These are phyloP conservation scores for Candida boleticola DNA, from an alignment of 805 yeast genomes.

Conservation along the genomic window DNA sequence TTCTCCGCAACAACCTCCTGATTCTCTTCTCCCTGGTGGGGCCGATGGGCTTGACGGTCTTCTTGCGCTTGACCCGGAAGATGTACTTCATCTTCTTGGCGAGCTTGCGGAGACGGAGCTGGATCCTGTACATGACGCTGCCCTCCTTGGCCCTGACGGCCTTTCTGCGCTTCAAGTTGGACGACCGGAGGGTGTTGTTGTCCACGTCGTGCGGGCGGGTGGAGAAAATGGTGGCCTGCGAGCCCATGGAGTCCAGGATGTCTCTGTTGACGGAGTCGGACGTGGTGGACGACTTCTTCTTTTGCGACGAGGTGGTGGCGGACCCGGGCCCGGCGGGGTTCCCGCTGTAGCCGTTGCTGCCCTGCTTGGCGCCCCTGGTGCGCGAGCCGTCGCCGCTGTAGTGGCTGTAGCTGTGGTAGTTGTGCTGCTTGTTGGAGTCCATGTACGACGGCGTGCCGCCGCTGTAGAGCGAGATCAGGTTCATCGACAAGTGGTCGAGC, in stretches of 20 bases:
- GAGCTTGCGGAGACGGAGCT: slow-evolving; percentile 23
- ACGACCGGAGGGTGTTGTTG: slow-evolving; percentile 8
- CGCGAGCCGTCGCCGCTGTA: neutral
- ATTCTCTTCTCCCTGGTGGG: slow-evolving; percentile 19
- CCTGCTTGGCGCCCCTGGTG: neutral
- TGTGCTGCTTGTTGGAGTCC: slow-evolving; percentile 1
- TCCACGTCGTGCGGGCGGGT: slow-evolving; percentile 22
- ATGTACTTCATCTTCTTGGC: slow-evolving; percentile 18
- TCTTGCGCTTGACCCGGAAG: slow-evolving; percentile 13
- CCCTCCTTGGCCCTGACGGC: slow-evolving; percentile 38
- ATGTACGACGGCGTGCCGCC: slow-evolving; percentile 8
- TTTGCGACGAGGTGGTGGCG: slow-evolving; percentile 3
- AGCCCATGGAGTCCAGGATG: slow-evolving; percentile 38
- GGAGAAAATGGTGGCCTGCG: slow-evolving; percentile 46
- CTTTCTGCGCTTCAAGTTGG: slow-evolving; percentile 19
- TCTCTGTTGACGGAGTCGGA: slow-evolving; percentile 15
- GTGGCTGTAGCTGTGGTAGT: neutral
- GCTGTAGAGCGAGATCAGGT: slow-evolving; percentile 5
- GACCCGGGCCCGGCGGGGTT: slow-evolving; percentile 1
- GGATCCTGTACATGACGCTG: slow-evolving; percentile 28
- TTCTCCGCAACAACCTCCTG: neutral
- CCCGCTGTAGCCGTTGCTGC: neutral
- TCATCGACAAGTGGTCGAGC: slow-evolving; percentile 19
- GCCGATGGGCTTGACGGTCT: slow-evolving; percentile 10
- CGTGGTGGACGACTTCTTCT: slow-evolving; percentile 6